Evolutionary conservation across 169 alveolate genomes (phyloP).

Genomic region (Theileria parva): DNA sequence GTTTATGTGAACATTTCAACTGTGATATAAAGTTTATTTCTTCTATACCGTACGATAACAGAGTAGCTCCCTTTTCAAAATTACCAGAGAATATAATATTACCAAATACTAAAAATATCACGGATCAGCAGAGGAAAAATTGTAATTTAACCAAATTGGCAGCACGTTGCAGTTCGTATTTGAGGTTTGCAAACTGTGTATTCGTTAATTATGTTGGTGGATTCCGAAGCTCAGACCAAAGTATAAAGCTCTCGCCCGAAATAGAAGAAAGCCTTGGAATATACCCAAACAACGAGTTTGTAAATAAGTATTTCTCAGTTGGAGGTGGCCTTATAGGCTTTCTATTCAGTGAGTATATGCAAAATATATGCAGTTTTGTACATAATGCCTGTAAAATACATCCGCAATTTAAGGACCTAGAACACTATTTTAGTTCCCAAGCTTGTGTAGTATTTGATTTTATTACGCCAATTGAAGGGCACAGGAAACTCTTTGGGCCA

Average conservation of each 20-base stretch:
- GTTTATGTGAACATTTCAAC: conserved; percentile 15
- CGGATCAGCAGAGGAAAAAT: not conserved
- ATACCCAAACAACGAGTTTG: conserved; percentile 24
- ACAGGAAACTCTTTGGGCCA: not conserved
- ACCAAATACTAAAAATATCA: not conserved
- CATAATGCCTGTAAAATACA: conserved; percentile 39
- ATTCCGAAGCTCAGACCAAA: not conserved
- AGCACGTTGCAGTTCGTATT: conserved; percentile 52
- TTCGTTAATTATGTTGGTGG: conserved; percentile 6
- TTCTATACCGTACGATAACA: not conserved
- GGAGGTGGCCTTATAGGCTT: conserved; percentile 22
- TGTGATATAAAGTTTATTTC: conserved; percentile 37
- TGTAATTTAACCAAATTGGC: conserved; percentile 37
- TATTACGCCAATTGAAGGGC: conserved; percentile 38
- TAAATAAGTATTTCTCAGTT: conserved; percentile 11
- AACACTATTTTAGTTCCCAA: conserved; percentile 1
- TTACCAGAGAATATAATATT: not conserved
- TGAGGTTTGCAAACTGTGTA: conserved; percentile 55
- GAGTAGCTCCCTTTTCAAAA: conserved; percentile 2
- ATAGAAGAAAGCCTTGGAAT: not conserved
- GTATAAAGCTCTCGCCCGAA: not conserved
- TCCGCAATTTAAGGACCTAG: not conserved
- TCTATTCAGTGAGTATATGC: conserved; percentile 20
- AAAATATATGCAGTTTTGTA: conserved; percentile 49
- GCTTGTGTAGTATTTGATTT: conserved; percentile 51